Base-by-base conservation (phyloP, 2,329 filamentous ascomycete genomes). In the Fusarium azukiicola region DNA sequence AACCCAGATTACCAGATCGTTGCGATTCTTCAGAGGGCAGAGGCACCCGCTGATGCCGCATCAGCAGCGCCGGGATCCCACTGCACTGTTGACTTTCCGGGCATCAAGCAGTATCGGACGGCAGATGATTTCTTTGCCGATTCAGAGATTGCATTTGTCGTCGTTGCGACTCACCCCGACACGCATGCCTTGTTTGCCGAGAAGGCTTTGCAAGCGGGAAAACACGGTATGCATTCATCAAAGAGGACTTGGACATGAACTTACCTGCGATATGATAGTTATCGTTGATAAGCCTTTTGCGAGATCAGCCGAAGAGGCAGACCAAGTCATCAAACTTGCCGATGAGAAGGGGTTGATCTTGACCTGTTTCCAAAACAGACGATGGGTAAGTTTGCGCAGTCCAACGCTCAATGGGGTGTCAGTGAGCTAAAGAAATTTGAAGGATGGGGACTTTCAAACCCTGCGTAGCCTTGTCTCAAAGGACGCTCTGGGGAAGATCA, bases 111-210 rank as follows among this genome's bases (percentile, higher is more conserved):
- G 81, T 95, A 94, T 86, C 89, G 90, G 19, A 92, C 90, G 1
- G 86, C 90, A 0, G 91, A 94, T 19, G 91, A 93, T 4, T 89
- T 95, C 84, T 90, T 95, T 77, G 88, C 90, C 72, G 94, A 95
- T 82, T 69, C 87, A 0, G 87, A 87, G 0, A 90, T 95, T 27
- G 91, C 95, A 75, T 87, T 96, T 4, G 92, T 96, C 4, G 87
- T 95, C 42, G 88, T 96, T 38, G 80, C 74, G 7, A 81, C 80
- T 1, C 80, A 73, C 4, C 67, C 74, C 8, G 79, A 82, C 44
- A 82, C 80, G 0, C 80, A 82, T 47, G 75, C 77, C 0, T 21
- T 47, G 0, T 82, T 82, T 42, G 80, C 77, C 0, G 77, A 82
- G 27, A 70, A 80, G 13, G 74, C 80, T 1, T 52, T 82, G 2